These are phyloP conservation scores for Capsicum baccatum DNA, from an alignment of 257 asterid genomes.

Conservation along the genomic window DNA sequence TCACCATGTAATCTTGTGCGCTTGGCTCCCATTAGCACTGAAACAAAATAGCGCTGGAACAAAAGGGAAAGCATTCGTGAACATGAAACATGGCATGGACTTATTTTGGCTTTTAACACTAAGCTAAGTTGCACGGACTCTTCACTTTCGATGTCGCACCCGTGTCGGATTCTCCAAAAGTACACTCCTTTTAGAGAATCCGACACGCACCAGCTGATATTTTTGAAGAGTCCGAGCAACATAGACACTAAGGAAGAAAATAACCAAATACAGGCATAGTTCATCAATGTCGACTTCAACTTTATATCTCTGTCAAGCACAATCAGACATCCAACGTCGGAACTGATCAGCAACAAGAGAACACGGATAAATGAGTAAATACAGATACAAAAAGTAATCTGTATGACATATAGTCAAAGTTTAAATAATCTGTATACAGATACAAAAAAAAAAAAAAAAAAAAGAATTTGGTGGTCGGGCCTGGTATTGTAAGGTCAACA, in stretches of 20 bases:
- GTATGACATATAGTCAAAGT: neutral
- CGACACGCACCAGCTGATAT: too few relatives aligned
- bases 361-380: neutral
- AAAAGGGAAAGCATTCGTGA: neutral
- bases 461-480: neutral
- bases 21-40: constrained; percentile 54
- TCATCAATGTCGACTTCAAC: constrained; percentile 20
- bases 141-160: too few relatives aligned
- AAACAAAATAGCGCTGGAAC: neutral
- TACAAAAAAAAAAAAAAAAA: neutral
- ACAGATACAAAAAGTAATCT: too few relatives aligned
- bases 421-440: neutral
- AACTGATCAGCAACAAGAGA: neutral
- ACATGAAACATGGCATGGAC: neutral
- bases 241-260: neutral
- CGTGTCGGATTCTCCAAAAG: too few relatives aligned
- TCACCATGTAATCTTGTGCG: constrained; percentile 28
- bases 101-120: neutral
- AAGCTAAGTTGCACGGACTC: too few relatives aligned
- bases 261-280: neutral
- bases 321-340: neutral
- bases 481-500: neutral
- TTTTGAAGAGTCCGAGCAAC: too few relatives aligned
- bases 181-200: too few relatives aligned
- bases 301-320: constrained; percentile 1